Base-by-base conservation (phyloP, 441 rosid species). In the Erodium moschatum region DNA sequence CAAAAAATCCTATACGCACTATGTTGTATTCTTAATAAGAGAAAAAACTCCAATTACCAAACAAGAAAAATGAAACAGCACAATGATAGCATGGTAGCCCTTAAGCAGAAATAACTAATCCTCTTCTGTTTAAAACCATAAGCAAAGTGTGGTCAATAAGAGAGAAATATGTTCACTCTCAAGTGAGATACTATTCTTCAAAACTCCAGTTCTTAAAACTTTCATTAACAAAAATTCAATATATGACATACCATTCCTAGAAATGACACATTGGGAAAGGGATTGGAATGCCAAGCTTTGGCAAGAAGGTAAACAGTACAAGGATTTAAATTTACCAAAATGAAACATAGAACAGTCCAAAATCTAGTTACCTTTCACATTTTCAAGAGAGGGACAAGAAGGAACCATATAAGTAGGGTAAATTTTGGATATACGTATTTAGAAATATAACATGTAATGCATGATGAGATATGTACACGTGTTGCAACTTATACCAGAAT, bases 401-500 rank as follows among this genome's bases (percentile, higher is more conserved):
- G 44, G 1, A 40, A 40, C 9, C 44, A 40, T 60, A 33, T 18
- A n/a, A 4, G 18, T 48, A 48, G 11, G 64, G 29, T 60, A 21
- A 60, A 60, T 18, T 60, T 60, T 60, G 27, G 24, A 56, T 20
- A 56, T 20, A 56, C 4, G 10, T 56, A 2, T 10, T 58, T 20
- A 20, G 64, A 18, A 12, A 60, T 20, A 21, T 19, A 60, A 24
- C 64, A 60, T 29, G 31, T 29, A 29, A 60, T 60, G 64, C 33
- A 60, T 60, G 10, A 10, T 19, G 11, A 3, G 64, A 21, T 21
- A 12, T 21, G 64, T 33, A 31, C 13, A 18, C 13, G 12, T 38
- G 56, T 20, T 64, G 62, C 67, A 76, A 68, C 6, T 38, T 19
- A 60, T 27, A 74, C 46, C 10, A 64, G 1, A n/a, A 63, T 3